phyloP scores from a whole-genome alignment of 139 green algal species.

The Auxenochlorella protothecoides region DNA sequence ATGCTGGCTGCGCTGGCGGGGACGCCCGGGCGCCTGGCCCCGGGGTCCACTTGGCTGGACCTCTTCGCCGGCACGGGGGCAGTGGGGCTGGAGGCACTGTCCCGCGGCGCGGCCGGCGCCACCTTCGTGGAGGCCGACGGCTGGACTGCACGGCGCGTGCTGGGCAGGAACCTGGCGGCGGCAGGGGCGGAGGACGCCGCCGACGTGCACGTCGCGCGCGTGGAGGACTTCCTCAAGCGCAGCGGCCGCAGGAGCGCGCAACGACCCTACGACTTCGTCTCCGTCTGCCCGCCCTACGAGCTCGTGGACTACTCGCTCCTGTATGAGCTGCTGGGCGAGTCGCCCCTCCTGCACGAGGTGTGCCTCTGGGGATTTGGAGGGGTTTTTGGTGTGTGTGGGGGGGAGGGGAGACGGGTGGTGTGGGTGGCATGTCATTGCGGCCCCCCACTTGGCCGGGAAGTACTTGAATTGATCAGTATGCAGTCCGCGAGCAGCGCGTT shows the following conservation, averaged over 20 bases:
- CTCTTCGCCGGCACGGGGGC: constrained; percentile 68
- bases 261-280: constrained; percentile 80
- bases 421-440: neutral
- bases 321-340: constrained; percentile 57
- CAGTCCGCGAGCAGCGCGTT: neutral
- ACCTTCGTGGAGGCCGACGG: neutral
- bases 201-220: constrained; percentile 50
- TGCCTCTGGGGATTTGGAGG: neutral
- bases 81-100: constrained; percentile 51
- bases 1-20: constrained; percentile 52
- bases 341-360: constrained; percentile 52
- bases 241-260: constrained; percentile 3
- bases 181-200: constrained; percentile 15
- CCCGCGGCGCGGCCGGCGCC: constrained; percentile 20
- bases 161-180: constrained; percentile 41
- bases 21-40: constrained; percentile 14
- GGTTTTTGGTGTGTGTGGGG: neutral
- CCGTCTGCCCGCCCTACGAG: constrained; percentile 83
- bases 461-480: neutral
- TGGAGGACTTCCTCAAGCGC: constrained; percentile 61
- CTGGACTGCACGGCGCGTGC: neutral
- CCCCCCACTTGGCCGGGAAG: neutral
- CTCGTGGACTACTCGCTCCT: constrained; percentile 79
- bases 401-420: too few relatives aligned
- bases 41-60: constrained; percentile 54